Evolutionary conservation across 371 early-diverging fungal species (phyloP).

Genomic region (Syncephalastrum sp.): DNA sequence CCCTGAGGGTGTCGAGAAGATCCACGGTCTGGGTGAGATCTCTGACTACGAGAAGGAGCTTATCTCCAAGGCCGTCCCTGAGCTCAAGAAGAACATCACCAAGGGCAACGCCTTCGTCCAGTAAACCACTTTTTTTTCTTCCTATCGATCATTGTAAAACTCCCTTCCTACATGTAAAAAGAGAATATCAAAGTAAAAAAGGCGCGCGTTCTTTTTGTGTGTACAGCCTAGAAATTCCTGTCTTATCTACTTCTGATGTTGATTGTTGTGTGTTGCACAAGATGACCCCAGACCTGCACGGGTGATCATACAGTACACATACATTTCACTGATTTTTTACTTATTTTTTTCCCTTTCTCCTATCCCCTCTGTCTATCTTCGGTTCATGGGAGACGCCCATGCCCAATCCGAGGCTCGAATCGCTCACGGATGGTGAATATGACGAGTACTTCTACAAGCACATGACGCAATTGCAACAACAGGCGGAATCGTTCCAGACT

Average conservation of each 20-base stretch:
- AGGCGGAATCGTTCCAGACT: conserved; percentile 10
- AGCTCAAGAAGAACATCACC: conserved; percentile 92
- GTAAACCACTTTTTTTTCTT: conserved; percentile 13
- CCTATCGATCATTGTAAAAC: conserved; percentile 1
- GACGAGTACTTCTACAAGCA: conserved; percentile 13
- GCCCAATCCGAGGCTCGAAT: conserved; percentile 10
- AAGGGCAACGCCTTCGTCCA: conserved; percentile 76
- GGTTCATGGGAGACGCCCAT: conserved; percentile 5
- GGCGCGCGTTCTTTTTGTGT: too few species aligned
- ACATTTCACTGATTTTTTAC: too few species aligned
- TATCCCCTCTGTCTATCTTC: too few species aligned
- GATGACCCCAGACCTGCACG: too few species aligned
- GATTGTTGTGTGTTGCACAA: too few species aligned
- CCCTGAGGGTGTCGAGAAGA: conserved; percentile 88
- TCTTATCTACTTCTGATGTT: too few species aligned
- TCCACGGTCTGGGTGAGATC: conserved; percentile 86
- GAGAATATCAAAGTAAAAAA: too few species aligned
- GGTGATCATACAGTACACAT: too few species aligned
- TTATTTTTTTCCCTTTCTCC: too few species aligned
- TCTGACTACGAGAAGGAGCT: conserved; percentile 91
- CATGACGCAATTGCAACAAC: conserved; percentile 11
- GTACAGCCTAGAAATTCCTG: too few species aligned
- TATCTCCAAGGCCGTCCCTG: conserved; percentile 82
- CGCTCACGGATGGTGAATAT: conserved; percentile 9
- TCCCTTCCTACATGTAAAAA: conserved; percentile 1